Percentiles rank a stretch among this genome's conserved stretches.
Conservation (phyloP, 768 basidiomycete species). For the Lactarius hatsudake region DNA sequence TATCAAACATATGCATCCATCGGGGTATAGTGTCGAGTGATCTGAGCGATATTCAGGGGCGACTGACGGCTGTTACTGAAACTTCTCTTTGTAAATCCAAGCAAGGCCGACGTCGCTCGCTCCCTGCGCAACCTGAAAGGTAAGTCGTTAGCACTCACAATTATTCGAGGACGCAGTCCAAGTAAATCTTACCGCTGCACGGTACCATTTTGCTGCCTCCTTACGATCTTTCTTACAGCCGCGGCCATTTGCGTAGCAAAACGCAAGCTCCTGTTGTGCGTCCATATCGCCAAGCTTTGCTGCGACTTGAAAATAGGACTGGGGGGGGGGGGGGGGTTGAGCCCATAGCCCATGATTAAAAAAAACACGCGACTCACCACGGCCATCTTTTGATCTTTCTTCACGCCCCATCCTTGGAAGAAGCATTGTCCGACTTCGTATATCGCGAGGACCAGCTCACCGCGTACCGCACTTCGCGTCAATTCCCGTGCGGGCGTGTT, state of each 20-base stretch:
- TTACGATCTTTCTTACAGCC: slow-evolving; percentile 88
- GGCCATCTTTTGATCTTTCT: slow-evolving; percentile 87
- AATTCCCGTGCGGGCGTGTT: slow-evolving; percentile 53
- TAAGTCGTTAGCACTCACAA: neutral
- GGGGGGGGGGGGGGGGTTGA: slow-evolving; percentile 7
- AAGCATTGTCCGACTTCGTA: slow-evolving; percentile 94
- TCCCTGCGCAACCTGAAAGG: slow-evolving; percentile 58
- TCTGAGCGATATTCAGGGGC: neutral
- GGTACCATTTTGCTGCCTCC: slow-evolving; percentile 87
- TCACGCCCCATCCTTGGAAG: slow-evolving; percentile 88
- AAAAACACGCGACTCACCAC: slow-evolving; percentile 49
- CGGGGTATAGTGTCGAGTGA: neutral
- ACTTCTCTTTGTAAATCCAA: slow-evolving; percentile 93
- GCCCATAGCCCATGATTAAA: neutral
- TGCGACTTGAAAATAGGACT: slow-evolving; percentile 85
- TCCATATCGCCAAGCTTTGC: slow-evolving; percentile 83
- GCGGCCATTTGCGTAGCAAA: slow-evolving; percentile 81
- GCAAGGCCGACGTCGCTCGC: slow-evolving; percentile 80
- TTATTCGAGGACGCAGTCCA: neutral
- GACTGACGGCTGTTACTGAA: slow-evolving; percentile 32
- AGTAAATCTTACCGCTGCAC: slow-evolving; percentile 61
- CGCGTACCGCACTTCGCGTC: slow-evolving; percentile 56
- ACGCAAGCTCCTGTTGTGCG: slow-evolving; percentile 83
- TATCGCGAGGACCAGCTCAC: slow-evolving; percentile 82
- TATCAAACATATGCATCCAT: neutral